These are phyloP conservation scores for Porcisia deanei DNA, from an alignment of 208 protist genomes.

Conservation along the genomic window DNA sequence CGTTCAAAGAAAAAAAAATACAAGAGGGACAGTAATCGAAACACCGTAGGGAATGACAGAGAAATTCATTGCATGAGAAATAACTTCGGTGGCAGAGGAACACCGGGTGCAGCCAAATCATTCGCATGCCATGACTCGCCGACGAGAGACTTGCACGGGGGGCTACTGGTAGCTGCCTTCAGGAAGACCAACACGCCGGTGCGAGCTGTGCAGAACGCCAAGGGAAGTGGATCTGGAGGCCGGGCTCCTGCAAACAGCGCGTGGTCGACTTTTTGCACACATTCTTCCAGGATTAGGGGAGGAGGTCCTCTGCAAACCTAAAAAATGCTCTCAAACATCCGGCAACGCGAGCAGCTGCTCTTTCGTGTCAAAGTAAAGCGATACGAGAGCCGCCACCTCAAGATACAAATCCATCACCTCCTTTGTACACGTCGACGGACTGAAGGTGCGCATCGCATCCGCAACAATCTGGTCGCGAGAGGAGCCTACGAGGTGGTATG, in stretches of 20 bases:
- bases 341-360: slow-evolving; percentile 52
- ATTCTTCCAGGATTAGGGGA: background rate
- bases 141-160: background rate
- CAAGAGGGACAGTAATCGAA: background rate
- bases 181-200: background rate
- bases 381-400: slow-evolving; percentile 74
- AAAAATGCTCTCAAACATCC: slow-evolving; percentile 22
- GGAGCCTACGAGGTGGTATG: slow-evolving; percentile 69
- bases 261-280: background rate
- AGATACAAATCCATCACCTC: slow-evolving; percentile 70
- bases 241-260: background rate
- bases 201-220: background rate
- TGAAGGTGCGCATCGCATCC: slow-evolving; percentile 80
- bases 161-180: background rate
- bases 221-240: background rate
- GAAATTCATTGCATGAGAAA: background rate
- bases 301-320: background rate
- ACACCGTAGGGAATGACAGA: background rate
- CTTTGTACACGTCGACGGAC: slow-evolving; percentile 57
- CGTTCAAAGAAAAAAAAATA: slow-evolving; percentile 5
- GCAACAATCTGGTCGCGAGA: slow-evolving; percentile 63
- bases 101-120: background rate
- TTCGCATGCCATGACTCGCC: background rate
- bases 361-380: slow-evolving; percentile 79
- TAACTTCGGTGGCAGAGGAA: background rate